Conservation (phyloP, 2,329 filamentous ascomycete genomes). For the Microsporum audouinii region DNA sequence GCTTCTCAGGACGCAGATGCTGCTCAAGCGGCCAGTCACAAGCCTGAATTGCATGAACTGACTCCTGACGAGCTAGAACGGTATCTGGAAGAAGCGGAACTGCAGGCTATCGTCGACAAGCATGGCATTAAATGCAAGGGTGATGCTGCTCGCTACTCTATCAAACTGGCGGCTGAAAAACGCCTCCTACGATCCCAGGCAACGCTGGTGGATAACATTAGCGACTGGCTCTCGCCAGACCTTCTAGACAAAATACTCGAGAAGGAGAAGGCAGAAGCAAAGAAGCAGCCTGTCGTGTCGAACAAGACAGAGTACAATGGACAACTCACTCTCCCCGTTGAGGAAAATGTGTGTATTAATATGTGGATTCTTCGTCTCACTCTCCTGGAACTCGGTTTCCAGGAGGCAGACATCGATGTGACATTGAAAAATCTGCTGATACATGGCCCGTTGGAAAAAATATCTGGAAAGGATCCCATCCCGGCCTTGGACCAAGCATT, state of each 20-base stretch:
- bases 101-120: constrained; percentile 80
- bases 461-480: constrained; percentile 50
- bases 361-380: constrained; percentile 76
- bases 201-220: constrained; percentile 54
- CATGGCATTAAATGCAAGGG: constrained; percentile 65
- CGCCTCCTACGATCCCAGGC: constrained; percentile 70
- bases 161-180: constrained; percentile 72
- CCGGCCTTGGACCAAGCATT: constrained; percentile 83
- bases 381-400: constrained; percentile 58
- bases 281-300: constrained; percentile 21
- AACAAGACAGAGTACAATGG: constrained; percentile 14
- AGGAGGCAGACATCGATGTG: constrained; percentile 49
- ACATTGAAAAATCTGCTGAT: constrained; percentile 56
- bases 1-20: constrained; percentile 12
- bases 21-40: background rate
- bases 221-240: constrained; percentile 69
- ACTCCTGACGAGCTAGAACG: constrained; percentile 81
- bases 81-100: constrained; percentile 78
- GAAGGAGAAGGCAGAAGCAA: constrained; percentile 38
- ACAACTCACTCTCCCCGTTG: constrained; percentile 39
- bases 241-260: constrained; percentile 66
- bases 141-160: constrained; percentile 65
- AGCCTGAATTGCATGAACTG: constrained; percentile 24
- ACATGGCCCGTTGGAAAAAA: constrained; percentile 51
- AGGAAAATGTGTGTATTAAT: constrained; percentile 67